phyloP scores from a whole-genome alignment of 1,284 basidiomycete genomes.

The Hemileia vastatrix region DNA sequence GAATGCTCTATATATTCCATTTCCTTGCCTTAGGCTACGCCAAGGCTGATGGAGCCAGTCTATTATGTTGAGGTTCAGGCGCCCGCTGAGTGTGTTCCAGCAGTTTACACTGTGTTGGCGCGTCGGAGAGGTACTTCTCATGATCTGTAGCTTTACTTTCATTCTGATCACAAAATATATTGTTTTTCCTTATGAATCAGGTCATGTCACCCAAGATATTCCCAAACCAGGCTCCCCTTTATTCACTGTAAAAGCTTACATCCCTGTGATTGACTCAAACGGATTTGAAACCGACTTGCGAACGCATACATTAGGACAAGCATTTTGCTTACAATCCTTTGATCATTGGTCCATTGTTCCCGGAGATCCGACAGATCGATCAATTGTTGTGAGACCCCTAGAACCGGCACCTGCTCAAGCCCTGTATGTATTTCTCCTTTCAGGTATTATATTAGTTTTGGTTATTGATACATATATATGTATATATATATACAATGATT shows the following conservation, averaged over 20 bases:
- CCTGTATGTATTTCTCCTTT: conserved; percentile 32
- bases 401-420: conserved; percentile 92
- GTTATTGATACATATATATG: neutral
- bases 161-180: neutral
- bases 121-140: conserved; percentile 57
- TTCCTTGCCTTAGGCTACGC: conserved; percentile 34
- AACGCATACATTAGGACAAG: conserved; percentile 94
- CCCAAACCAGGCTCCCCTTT: conserved; percentile 95
- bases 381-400: conserved; percentile 84
- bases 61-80: conserved; percentile 98
- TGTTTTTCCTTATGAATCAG: too few relatives aligned
- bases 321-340: conserved; percentile 90
- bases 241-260: conserved; percentile 92
- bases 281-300: conserved; percentile 97
- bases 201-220: conserved; percentile 93
- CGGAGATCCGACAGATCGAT: conserved; percentile 92
- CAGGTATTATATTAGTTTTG: neutral
- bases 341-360: conserved; percentile 98
- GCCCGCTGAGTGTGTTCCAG: conserved; percentile 94
- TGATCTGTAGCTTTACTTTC: neutral
- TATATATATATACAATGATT: conserved; percentile 39
- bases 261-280: conserved; percentile 96
- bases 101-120: conserved; percentile 93
- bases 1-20: neutral
- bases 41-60: conserved; percentile 69